Percentiles rank a stretch among this genome's conserved stretches.
Evolutionary conservation across 768 basidiomycete genomes (phyloP).

Genomic region (Russula griseocarnosa): DNA sequence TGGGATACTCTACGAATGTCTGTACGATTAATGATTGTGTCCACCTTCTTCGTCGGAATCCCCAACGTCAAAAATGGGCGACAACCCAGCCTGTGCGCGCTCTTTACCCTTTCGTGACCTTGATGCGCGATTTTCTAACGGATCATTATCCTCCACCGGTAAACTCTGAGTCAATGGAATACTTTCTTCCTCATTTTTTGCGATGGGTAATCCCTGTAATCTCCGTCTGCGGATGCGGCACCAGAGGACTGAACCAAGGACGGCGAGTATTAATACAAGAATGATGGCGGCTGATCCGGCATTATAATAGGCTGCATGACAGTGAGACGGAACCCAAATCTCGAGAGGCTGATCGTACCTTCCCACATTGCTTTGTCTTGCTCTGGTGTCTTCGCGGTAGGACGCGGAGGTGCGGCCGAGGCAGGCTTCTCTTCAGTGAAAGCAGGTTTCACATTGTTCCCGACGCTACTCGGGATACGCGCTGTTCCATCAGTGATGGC

Average conservation of each 20-base stretch:
- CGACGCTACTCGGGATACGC: conserved; percentile 75
- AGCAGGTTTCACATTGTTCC: conserved; percentile 62
- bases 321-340: conserved; percentile 4
- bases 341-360: conserved; percentile 45
- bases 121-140: conserved; percentile 20
- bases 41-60: conserved; percentile 43
- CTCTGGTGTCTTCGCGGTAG: conserved; percentile 59
- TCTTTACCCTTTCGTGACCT: conserved; percentile 38
- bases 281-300: conserved; percentile 86
- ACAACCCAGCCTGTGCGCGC: conserved; percentile 33
- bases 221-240: conserved; percentile 55
- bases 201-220: conserved; percentile 40
- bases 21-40: neutral
- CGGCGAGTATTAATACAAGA: conserved; percentile 63
- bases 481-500: conserved; percentile 77
- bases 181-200: conserved; percentile 53
- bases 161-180: conserved; percentile 56
- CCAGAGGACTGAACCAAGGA: conserved; percentile 76
- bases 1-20: neutral
- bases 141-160: conserved; percentile 29
- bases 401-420: conserved; percentile 38
- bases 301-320: conserved; percentile 79
- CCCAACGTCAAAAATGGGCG: conserved; percentile 45
- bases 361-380: conserved; percentile 89
- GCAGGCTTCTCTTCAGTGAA: conserved; percentile 46